Base-by-base conservation (phyloP, 2,329 filamentous ascomycete genomes). In the Pseudocercospora macadamiae region DNA sequence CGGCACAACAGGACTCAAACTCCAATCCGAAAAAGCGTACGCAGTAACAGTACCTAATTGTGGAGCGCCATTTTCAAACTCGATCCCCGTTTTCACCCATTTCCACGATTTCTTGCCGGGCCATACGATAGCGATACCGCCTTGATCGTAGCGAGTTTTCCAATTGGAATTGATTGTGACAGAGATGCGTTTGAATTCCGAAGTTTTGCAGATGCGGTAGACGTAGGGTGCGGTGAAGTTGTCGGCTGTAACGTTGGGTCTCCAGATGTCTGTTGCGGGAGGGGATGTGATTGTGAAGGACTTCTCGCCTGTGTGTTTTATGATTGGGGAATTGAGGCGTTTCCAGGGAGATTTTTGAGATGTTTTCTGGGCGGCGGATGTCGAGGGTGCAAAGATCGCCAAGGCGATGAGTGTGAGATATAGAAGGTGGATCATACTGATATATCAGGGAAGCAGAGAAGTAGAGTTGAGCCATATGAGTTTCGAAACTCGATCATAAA, bases 191-290 rank as follows among this genome's bases (percentile, higher is more conserved):
- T 55, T 16, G 39, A 64, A 64, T 4, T 45, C 37, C 12, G 55
- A 25, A 8, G 53, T 36, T 18, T 48, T 42, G 59, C 59, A 61
- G 16, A 59, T n/a, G 14, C 47, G 55, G 45, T 64, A 62, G 34
- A 62, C 45, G 49, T 62, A 64, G 3, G 61, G 61, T 9, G 61
- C 59, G 47, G 59, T 62, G 53, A 64, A 64, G 55, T 59, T 59
- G 39, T 62, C 42, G 26, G 59, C 36, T 21, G 55, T 54, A 2
- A 34, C 26, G 28, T 55, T 61, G 37, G 61, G 59, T 7, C 55
- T 56, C 61, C 61, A 64, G 53, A 64, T 52, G 16, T 64, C 61
- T 39, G 61, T 64, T 3, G 48, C 59, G 7, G 61, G 61, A 9
- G 61, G 59, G 0, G 61, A 51, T 10, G 61, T 64, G 34, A 64